Evolutionary conservation across 2,329 filamentous ascomycete genomes (phyloP).

Genomic region (Sordariomycetes sp.): DNA sequence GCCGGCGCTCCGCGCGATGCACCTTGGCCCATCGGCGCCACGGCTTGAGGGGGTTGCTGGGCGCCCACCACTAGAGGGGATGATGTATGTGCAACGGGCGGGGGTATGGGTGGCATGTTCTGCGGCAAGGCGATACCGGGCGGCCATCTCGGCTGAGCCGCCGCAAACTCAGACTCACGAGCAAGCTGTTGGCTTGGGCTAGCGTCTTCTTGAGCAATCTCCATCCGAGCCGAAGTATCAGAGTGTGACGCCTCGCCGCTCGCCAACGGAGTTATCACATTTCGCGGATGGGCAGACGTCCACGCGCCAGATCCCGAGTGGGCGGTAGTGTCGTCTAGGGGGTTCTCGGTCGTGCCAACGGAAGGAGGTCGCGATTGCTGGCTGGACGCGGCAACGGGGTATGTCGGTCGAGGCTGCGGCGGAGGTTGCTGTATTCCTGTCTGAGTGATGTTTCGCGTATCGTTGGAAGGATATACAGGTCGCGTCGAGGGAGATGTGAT

Average conservation of each 20-base stretch:
- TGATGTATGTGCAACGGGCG: slow-evolving; percentile 60
- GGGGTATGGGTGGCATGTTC: slow-evolving; percentile 59
- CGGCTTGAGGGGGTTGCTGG: slow-evolving; percentile 7
- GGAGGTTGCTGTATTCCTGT: background rate
- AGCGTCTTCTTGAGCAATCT: slow-evolving; percentile 5
- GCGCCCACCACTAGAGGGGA: slow-evolving; percentile 35
- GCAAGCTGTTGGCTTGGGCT: background rate
- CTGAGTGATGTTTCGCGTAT: background rate
- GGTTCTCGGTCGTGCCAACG: background rate
- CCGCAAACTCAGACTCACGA: background rate
- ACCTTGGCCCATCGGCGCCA: slow-evolving; percentile 5
- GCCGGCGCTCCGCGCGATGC: slow-evolving; percentile 23
- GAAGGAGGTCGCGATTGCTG: background rate
- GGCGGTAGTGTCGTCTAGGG: background rate
- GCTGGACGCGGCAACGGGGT: background rate
- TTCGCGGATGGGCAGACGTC: background rate
- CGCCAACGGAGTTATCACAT: background rate
- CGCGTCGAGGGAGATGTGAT: background rate
- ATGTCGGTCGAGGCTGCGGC: background rate
- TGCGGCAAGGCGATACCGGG: slow-evolving; percentile 40
- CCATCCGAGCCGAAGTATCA: slow-evolving; percentile 20
- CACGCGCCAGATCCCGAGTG: background rate
- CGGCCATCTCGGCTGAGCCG: slow-evolving; percentile 26
- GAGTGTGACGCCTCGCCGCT: slow-evolving; percentile 25
- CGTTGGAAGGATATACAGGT: background rate